Base-by-base conservation (phyloP, 2,329 filamentous ascomycete genomes). In the Pestalotiopsis sp. region DNA sequence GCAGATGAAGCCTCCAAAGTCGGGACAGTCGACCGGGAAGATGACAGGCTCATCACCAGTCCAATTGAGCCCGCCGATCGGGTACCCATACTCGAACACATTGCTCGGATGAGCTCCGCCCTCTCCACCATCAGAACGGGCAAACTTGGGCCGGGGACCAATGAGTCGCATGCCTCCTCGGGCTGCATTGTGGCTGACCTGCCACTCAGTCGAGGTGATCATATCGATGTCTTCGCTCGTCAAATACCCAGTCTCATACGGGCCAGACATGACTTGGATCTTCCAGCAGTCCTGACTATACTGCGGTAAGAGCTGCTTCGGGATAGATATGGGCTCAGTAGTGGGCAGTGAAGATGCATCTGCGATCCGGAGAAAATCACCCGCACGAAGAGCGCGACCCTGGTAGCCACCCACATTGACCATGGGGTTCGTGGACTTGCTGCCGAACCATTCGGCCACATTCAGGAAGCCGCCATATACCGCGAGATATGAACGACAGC, bases 61-160 rank as follows among this genome's bases (percentile, higher is more conserved):
- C 84, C 86, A 91, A 71, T 90, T 90, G 31, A 90, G 73, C 0
- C 84, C 84, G 0, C 88, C 88, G 1, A 87, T 75, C 0, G 86
- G 85, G 74, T 90, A 91, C 2, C 88, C 88, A 71, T 90, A 89
- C 70, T 89, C 86, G 25, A 88, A 83, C 17, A 87, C 73, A 70
- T 90, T 90, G 41, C 82, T 85, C 0, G 90, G 90, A 75, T 92
- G 90, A 0, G 86, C 83, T 12, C 90, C 90, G 7, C 88, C 90
- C 70, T 90, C 89, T 0, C 89, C 90, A 12, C 89, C 90, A 71
- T 88, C 84, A 40, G 83, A 76, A 6, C 90, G 81, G 14, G 88
- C 86, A 85, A 87, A 92, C 70, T 85, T 83, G 0, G 87, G 87
- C 0, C 84, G 83, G 0, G 89, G 88, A 0, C 89, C 89, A 1